phyloP scores from a whole-genome alignment of 306 rosid genomes.

The Citrullus amarus region DNA sequence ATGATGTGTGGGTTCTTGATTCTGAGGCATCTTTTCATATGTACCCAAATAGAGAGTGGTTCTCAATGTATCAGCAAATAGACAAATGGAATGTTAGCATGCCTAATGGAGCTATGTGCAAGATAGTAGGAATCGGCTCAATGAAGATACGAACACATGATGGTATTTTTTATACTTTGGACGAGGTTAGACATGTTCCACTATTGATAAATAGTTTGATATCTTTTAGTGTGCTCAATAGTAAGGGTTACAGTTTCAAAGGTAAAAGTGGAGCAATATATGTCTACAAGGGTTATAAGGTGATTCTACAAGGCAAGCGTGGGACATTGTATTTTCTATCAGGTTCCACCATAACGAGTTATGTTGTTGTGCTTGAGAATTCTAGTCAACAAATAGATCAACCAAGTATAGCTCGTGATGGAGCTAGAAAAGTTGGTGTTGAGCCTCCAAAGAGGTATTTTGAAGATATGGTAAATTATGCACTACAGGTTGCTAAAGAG shows the following conservation, averaged over 20 bases:
- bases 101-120: background rate
- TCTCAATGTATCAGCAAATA: too few relatives aligned
- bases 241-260: background rate
- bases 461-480: too few relatives aligned
- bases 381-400: too few relatives aligned
- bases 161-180: too few relatives aligned
- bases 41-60: background rate
- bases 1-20: background rate
- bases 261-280: background rate
- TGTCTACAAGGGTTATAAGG: background rate
- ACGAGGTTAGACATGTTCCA: background rate
- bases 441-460: too few relatives aligned
- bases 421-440: too few relatives aligned
- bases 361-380: too few relatives aligned
- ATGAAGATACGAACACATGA: background rate
- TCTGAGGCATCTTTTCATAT: background rate
- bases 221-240: background rate
- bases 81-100: background rate
- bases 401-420: too few relatives aligned
- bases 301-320: background rate
- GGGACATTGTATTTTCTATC: background rate
- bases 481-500: too few relatives aligned
- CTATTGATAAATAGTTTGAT: background rate
- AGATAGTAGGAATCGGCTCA: background rate
- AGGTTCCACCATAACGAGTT: too few relatives aligned